These are phyloP conservation scores for Aspergillus thermomutatus DNA, from an alignment of 2,329 filamentous ascomycete genomes.

Conservation along the genomic window DNA sequence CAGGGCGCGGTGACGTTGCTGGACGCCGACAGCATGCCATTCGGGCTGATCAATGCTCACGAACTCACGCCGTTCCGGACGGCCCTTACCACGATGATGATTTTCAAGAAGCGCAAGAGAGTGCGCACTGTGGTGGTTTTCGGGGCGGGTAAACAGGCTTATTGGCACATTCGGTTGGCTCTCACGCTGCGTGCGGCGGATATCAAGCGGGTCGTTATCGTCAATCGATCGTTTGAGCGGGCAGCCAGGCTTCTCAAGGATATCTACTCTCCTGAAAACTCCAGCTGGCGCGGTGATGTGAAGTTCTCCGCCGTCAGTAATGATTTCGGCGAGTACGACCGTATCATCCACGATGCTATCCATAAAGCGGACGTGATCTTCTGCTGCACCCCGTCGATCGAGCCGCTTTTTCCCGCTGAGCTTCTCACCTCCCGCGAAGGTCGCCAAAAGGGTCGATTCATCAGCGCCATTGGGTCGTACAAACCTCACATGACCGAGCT, in stretches of 20 bases:
- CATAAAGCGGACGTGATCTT: slow-evolving; percentile 74
- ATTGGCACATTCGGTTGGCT: slow-evolving; percentile 88
- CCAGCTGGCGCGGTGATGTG: slow-evolving; percentile 61
- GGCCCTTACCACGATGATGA: slow-evolving; percentile 57
- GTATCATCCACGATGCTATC: slow-evolving; percentile 69
- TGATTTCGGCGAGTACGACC: slow-evolving; percentile 64
- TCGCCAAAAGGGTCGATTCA: slow-evolving; percentile 42
- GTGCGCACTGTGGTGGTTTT: slow-evolving; percentile 80
- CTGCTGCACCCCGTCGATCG: slow-evolving; percentile 75
- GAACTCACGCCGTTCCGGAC: slow-evolving; percentile 69
- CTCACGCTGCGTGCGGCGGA: slow-evolving; percentile 64
- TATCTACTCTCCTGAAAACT: slow-evolving; percentile 52
- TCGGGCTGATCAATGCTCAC: slow-evolving; percentile 63
- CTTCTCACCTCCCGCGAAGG: slow-evolving; percentile 63
- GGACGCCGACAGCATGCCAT: slow-evolving; percentile 55
- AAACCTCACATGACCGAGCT: slow-evolving; percentile 77
- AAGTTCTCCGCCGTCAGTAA: slow-evolving; percentile 70
- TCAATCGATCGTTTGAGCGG: slow-evolving; percentile 62
- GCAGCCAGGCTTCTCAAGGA: slow-evolving; percentile 47
- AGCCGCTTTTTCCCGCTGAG: slow-evolving; percentile 70
- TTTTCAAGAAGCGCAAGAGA: slow-evolving; percentile 62
- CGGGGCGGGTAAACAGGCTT: slow-evolving; percentile 84
- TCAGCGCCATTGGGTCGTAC: slow-evolving; percentile 49
- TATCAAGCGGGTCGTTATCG: slow-evolving; percentile 75
- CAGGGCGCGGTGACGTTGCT: slow-evolving; percentile 59